phyloP scores from a whole-genome alignment of 2,329 filamentous ascomycete genomes.

The Microcyclospora pomicola region DNA sequence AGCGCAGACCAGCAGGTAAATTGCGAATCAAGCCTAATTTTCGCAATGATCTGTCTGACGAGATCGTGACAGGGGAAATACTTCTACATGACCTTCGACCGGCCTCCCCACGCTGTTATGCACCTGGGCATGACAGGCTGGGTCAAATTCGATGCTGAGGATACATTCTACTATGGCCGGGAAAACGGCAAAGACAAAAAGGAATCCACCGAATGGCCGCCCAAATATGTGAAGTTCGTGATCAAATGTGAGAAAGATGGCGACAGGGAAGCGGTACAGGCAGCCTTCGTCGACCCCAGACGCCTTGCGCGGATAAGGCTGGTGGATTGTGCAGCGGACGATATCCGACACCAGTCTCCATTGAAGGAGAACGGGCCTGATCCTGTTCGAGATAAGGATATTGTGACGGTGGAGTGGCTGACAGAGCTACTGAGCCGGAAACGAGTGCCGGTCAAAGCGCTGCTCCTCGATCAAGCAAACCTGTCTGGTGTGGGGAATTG shows the following conservation, averaged over 20 bases:
- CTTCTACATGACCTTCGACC: constrained; percentile 75
- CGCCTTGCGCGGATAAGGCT: constrained; percentile 68
- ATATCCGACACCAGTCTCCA: constrained; percentile 64
- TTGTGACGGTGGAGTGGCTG: constrained; percentile 66
- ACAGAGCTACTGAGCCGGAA: constrained; percentile 56
- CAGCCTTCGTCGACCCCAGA: constrained; percentile 73
- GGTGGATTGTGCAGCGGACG: constrained; percentile 61
- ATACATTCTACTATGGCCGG: constrained; percentile 56
- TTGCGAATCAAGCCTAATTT: too few relatives aligned
- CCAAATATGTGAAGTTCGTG: constrained; percentile 77
- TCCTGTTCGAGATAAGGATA: constrained; percentile 67
- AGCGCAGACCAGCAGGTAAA: constrained; percentile 46
- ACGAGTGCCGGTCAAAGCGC: constrained; percentile 75
- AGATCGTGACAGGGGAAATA: constrained; percentile 66
- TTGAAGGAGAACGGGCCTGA: constrained; percentile 89
- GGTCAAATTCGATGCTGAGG: constrained; percentile 72
- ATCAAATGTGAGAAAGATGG: constrained; percentile 40
- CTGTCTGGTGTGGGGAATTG: constrained; percentile 94
- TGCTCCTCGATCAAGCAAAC: constrained; percentile 74
- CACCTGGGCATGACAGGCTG: constrained; percentile 50
- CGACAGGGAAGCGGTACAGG: constrained; percentile 38
- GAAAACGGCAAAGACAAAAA: constrained; percentile 39
- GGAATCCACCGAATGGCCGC: constrained; percentile 53
- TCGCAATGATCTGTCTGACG: too few relatives aligned
- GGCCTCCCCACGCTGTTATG: constrained; percentile 63